Percentiles rank a stretch among this genome's conserved stretches.
Evolutionary conservation across 805 yeast genomes (phyloP).

Genomic region (Candida suzukii): DNA sequence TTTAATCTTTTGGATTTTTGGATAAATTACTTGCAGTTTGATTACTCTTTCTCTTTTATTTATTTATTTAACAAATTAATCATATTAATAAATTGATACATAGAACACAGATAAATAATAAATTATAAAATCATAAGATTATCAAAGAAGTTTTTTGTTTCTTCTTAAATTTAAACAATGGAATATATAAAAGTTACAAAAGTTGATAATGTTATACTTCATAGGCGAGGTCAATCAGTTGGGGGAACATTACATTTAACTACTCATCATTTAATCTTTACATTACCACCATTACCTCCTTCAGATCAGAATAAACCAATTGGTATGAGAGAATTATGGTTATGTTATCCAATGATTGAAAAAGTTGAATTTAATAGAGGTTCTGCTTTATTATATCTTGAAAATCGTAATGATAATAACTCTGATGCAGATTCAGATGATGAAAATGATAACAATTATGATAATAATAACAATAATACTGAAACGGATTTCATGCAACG

Average conservation of each 20-base stretch:
- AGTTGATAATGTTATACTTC: slow-evolving; percentile 39
- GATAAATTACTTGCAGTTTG: too few relatives aligned
- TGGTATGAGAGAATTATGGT: slow-evolving; percentile 69
- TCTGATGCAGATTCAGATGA: neutral
- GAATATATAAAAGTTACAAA: slow-evolving; percentile 49
- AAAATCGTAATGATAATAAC: neutral
- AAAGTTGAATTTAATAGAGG: slow-evolving; percentile 52
- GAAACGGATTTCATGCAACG: neutral
- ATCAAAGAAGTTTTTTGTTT: too few relatives aligned
- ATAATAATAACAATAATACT: neutral
- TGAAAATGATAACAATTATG: neutral
- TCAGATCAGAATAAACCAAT: slow-evolving; percentile 12
- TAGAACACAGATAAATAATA: too few relatives aligned
- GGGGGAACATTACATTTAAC: slow-evolving; percentile 63
- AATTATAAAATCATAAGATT: too few relatives aligned
- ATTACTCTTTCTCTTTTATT: too few relatives aligned
- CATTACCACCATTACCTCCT: slow-evolving; percentile 18
- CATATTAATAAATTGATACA: too few relatives aligned
- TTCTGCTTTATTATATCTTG: slow-evolving; percentile 30
- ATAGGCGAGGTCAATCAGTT: slow-evolving; percentile 48
- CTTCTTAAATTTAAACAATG: too few relatives aligned
- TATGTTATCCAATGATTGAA: slow-evolving; percentile 80
- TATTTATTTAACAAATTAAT: too few relatives aligned
- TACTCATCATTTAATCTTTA: slow-evolving; percentile 69
- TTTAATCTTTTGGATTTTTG: too few relatives aligned